These are phyloP conservation scores for Lepidium sativum DNA, from an alignment of 345 rosid genomes.

Conservation along the genomic window DNA sequence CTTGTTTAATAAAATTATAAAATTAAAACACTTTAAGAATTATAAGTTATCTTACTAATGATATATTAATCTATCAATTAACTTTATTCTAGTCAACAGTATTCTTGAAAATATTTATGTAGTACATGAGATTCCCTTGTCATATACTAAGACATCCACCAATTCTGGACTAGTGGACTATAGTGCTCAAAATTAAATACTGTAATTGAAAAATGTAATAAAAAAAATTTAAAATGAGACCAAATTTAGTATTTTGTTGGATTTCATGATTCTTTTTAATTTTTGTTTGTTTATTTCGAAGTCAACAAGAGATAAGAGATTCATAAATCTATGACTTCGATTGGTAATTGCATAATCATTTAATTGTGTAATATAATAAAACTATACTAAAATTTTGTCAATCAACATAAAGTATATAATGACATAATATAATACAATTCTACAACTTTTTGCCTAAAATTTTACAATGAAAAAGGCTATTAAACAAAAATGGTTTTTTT, in stretches of 20 bases:
- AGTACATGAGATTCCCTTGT: slow-evolving; percentile 1
- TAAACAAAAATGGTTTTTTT: too few species aligned
- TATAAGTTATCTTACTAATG: background rate
- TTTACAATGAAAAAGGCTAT: too few species aligned
- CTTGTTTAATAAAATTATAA: slow-evolving; percentile 1
- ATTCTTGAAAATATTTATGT: slow-evolving; percentile 3
- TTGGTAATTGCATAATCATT: too few species aligned
- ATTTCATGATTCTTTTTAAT: background rate
- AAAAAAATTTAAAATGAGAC: background rate
- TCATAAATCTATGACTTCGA: background rate
- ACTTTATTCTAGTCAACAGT: slow-evolving; percentile 18
- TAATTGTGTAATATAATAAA: too few species aligned
- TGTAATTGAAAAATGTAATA: background rate
- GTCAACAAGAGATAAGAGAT: background rate
- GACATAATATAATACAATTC: too few species aligned
- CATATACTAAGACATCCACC: background rate
- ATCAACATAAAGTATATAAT: too few species aligned
- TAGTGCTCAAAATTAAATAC: background rate
- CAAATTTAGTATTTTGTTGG: background rate
- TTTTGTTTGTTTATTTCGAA: background rate
- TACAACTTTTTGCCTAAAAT: too few species aligned
- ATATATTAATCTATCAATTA: background rate
- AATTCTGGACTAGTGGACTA: background rate
- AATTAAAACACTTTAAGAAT: slow-evolving; percentile 11
- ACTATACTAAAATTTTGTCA: too few species aligned